Evolutionary conservation across 1,284 basidiomycete genomes (phyloP), one percentile per base, ranked within the genome.

Genomic region (Leccinum griseonigrum): DNA sequence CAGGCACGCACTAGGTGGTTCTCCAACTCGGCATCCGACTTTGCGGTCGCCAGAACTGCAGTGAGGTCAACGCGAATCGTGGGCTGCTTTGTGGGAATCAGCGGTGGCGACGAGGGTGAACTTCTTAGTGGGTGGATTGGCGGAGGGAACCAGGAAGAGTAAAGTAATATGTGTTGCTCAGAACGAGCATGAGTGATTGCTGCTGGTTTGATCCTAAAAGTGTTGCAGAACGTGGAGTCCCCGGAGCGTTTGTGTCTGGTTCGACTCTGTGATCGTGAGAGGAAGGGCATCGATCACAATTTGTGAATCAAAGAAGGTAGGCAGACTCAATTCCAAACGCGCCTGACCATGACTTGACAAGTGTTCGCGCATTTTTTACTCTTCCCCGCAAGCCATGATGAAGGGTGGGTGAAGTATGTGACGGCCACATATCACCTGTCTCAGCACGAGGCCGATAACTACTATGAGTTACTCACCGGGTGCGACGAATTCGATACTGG

Each of bases 401-500:
- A 50, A 48, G 60, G 56, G 22, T 65, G 54, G 0, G 67, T 70
- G 55, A 72, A 71, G 58, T 72, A 74, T 2, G 58, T 63, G 10
- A 72, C 8, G 32, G 60, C 72, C 73, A 75, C 62, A 74, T 74
- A 50, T 70, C 63, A 1, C 89, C 84, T 79, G 22, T 52, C 53
- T 62, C 29, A 56, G 36, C 16, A 11, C 18, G 14, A 3, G 32
- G 2, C 8, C 10, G 16, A 11, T 28, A n/a, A 22, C 22, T 10
- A 22, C 22, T 10, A 4, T 1, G 10, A n/a, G 1, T 28, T 18
- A 13, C 55, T 57, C 32, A 75, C 73, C 83, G 74, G 84, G 77
- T 1, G 86, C 87, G 55, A 91, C 85, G 62, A 90, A 90, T 63
- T 91, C 86, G 3, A 88, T 67, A 2, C 66, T 67, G 28, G 88